phyloP scores from a whole-genome alignment of 805 yeast genomes.

The Candida tallmaniae region DNA sequence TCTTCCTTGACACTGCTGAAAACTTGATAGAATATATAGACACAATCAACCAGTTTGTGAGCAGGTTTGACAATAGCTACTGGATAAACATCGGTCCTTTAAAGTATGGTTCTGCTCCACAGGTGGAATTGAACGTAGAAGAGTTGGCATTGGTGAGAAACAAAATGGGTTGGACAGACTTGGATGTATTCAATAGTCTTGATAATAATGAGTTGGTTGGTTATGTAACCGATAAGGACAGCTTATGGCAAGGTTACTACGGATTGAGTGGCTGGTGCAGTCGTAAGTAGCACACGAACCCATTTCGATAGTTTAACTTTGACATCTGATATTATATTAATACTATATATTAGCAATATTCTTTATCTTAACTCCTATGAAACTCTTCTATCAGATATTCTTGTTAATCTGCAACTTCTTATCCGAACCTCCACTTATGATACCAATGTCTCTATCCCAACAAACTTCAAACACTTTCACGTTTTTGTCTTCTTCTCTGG shows the following conservation, averaged over 20 bases:
- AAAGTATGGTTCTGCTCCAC: constrained; percentile 83
- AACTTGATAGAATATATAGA: constrained; percentile 73
- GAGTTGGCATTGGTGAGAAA: constrained; percentile 56
- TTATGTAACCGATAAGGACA: constrained; percentile 59
- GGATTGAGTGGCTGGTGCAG: constrained; percentile 60
- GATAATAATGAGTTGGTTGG: constrained; percentile 13
- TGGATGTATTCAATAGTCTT: constrained; percentile 11
- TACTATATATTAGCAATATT: background rate
- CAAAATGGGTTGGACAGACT: constrained; percentile 58
- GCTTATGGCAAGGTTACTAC: constrained; percentile 76
- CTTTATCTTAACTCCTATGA: background rate
- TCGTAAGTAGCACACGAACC: background rate
- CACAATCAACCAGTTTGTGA: constrained; percentile 40
- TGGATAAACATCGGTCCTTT: constrained; percentile 95
- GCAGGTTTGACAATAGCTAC: constrained; percentile 39
- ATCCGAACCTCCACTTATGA: constrained; percentile 91
- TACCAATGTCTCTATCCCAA: constrained; percentile 79
- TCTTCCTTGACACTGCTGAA: constrained; percentile 90
- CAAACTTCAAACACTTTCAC: constrained; percentile 80
- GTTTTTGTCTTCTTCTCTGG: constrained; percentile 57
- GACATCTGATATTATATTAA: too few relatives aligned
- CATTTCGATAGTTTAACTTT: too few relatives aligned
- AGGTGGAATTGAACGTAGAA: constrained; percentile 67
- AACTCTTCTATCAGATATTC: constrained; percentile 10
- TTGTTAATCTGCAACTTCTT: constrained; percentile 83